Percentiles rank a stretch among this genome's conserved stretches.
Conservation (phyloP, 495 filamentous ascomycete genomes). For the Glarea lozoyensis region DNA sequence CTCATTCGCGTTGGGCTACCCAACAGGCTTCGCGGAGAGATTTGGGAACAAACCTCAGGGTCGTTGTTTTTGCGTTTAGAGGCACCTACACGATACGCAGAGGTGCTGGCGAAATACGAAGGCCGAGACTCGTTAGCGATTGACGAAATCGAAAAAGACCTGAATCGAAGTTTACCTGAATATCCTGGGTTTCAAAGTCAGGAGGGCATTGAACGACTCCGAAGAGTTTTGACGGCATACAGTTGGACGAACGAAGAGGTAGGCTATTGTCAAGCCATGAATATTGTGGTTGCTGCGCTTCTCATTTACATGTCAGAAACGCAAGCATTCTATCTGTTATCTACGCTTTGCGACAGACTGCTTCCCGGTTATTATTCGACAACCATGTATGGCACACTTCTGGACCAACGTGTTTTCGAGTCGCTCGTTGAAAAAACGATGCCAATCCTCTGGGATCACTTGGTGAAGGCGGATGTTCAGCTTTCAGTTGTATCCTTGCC, state of each 20-base stretch:
- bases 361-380: slow-evolving; percentile 95
- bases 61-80: slow-evolving; percentile 82
- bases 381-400: slow-evolving; percentile 96
- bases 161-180: slow-evolving; percentile 92
- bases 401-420: slow-evolving; percentile 96
- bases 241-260: slow-evolving; percentile 94
- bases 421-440: slow-evolving; percentile 96
- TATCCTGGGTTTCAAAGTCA: slow-evolving; percentile 96
- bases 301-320: slow-evolving; percentile 97
- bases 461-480: slow-evolving; percentile 90
- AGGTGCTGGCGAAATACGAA: slow-evolving; percentile 73
- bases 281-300: slow-evolving; percentile 92
- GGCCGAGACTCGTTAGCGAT: slow-evolving; percentile 87
- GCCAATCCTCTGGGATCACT: slow-evolving; percentile 96
- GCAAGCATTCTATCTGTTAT: slow-evolving; percentile 92
- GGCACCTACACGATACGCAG: slow-evolving; percentile 69
- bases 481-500: slow-evolving; percentile 96
- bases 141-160: slow-evolving; percentile 96
- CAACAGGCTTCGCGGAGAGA: slow-evolving; percentile 85
- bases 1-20: slow-evolving; percentile 91
- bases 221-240: slow-evolving; percentile 88
- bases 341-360: slow-evolving; percentile 83
- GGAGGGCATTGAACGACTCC: slow-evolving; percentile 83
- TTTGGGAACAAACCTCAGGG: slow-evolving; percentile 91
- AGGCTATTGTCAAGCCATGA: slow-evolving; percentile 99